Evolutionary conservation across 2,329 filamentous ascomycete genomes (phyloP).

Genomic region (Bertia moriformis): DNA sequence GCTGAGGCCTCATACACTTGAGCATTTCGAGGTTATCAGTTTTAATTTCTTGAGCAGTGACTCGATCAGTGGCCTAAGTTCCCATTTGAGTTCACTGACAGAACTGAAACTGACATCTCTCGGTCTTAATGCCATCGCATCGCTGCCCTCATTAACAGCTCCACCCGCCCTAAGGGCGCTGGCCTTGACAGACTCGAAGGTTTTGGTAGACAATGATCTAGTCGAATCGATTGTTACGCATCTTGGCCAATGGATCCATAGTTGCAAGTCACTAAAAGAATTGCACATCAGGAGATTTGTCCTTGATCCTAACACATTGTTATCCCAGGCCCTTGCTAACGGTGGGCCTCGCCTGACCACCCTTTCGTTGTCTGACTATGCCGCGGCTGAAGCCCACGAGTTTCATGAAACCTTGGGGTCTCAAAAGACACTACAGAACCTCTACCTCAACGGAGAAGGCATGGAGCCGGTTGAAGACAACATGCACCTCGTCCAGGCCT

Average conservation of each 20-base stretch:
- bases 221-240: not conserved
- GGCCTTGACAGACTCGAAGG: not conserved
- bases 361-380: not conserved
- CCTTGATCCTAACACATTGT: not conserved
- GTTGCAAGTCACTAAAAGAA: not conserved
- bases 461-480: not conserved
- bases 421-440: not conserved
- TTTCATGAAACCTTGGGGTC: not conserved
- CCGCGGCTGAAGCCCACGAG: not conserved
- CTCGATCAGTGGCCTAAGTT: not conserved
- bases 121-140: not conserved
- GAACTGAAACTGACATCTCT: not conserved
- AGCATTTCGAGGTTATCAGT: not conserved
- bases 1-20: not conserved
- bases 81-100: not conserved
- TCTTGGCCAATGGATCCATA: not conserved
- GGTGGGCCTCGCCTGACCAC: no score
- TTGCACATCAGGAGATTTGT: not conserved
- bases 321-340: not conserved
- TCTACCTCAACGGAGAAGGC: not conserved
- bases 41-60: not conserved
- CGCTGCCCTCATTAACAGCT: not conserved
- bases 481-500: not conserved
- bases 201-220: not conserved
- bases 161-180: not conserved